Base-by-base conservation (phyloP, 257 asterid species). In the Solanum lignicaule region DNA sequence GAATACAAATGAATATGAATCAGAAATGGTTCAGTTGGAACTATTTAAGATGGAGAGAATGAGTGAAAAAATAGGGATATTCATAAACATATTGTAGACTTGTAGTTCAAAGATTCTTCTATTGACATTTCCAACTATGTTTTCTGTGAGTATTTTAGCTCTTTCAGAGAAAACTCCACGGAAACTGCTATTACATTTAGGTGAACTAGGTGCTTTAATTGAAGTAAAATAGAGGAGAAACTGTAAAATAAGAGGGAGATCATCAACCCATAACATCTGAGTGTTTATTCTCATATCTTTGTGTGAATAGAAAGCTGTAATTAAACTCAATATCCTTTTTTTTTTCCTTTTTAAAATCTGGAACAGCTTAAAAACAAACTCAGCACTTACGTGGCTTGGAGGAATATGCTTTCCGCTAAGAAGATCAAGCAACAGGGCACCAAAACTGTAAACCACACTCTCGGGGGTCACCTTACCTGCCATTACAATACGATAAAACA, bases 371-470 rank as follows among this genome's bases (percentile, higher is more conserved):
- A 66, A 18, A 86, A 25, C 83, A 39, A 87, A 85, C 25, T 11
- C 60, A 13, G 60, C 23, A 29, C 68, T 92, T 89, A 92, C 94
- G 65, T 92, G 93, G 91, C 92, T 90, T 1, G 94, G 94, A 25
- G 92, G 92, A 86, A 91, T 92, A 82, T 92, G 94, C 88, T 92
- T 92, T 86, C 94, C 94, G 13, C 93, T 91, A 72, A 92, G 92
- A 89, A 92, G 94, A 90, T 92, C 92, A 84, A 92, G 93, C 88
- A 92, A 87, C 72, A 92, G 84, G 62, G 94, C 90, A 72, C 94
- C 94, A 83, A 92, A 92, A 92, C 94, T 92, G 89, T 87, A 91
- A 66, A 92, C 91, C 4, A 91, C 91, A 83, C 93, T 92, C 88
- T 91, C 94, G 4, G 92, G 89, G 21, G 87, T 90, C 32, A 92